These are phyloP conservation scores for Penicillium egyptiacum DNA, from an alignment of 495 filamentous ascomycete genomes.

Conservation along the genomic window DNA sequence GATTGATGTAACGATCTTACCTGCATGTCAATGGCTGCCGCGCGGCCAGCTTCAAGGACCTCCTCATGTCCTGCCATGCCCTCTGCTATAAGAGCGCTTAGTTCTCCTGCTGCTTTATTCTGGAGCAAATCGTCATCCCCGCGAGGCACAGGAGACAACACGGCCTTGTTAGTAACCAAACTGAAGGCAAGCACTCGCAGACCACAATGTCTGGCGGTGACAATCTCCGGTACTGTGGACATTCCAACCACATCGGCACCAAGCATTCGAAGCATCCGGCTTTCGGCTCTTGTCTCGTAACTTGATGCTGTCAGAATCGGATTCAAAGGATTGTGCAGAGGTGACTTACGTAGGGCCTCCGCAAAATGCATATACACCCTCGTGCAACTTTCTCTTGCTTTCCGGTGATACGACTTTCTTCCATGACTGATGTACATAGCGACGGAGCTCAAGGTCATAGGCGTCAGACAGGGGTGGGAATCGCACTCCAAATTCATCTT, in stretches of 20 bases:
- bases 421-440: slow-evolving; percentile 62
- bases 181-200: slow-evolving; percentile 72
- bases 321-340: slow-evolving; percentile 1
- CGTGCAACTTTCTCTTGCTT: slow-evolving; percentile 56
- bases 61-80: slow-evolving; percentile 74
- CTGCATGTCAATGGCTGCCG: slow-evolving; percentile 68
- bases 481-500: slow-evolving; percentile 64
- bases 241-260: slow-evolving; percentile 77
- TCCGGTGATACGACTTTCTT: slow-evolving; percentile 43
- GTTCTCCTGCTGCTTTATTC: slow-evolving; percentile 42
- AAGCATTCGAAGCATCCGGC: slow-evolving; percentile 64
- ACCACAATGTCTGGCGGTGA: slow-evolving; percentile 69
- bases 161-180: slow-evolving; percentile 72
- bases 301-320: slow-evolving; percentile 33
- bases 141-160: slow-evolving; percentile 61
- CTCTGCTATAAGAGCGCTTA: slow-evolving; percentile 56
- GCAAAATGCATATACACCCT: slow-evolving; percentile 76
- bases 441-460: slow-evolving; percentile 69
- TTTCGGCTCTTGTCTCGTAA: slow-evolving; percentile 77
- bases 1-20: slow-evolving; percentile 37
- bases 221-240: slow-evolving; percentile 77
- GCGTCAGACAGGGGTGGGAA: slow-evolving; percentile 76
- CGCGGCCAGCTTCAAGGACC: slow-evolving; percentile 62
- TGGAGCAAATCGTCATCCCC: slow-evolving; percentile 57
- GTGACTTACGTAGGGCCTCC: slow-evolving; percentile 63